A percentile compares a stretch with the other conserved stretches of the same genome.
phyloP scores from a whole-genome alignment of 2,329 filamentous ascomycete genomes.

The Verticillium tricorpus region DNA sequence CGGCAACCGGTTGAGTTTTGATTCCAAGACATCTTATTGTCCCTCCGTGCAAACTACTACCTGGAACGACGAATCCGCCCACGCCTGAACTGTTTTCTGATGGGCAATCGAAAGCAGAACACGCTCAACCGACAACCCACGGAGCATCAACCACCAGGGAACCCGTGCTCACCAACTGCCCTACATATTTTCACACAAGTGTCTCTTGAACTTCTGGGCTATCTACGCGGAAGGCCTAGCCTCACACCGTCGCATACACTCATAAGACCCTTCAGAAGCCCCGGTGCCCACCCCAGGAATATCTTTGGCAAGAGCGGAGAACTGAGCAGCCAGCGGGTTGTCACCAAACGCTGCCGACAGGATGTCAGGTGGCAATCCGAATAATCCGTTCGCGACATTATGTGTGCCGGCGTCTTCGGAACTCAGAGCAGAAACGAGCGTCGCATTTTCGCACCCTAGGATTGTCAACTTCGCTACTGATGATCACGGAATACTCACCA shows the following conservation, averaged over 20 bases:
- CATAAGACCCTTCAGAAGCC: constrained; percentile 10
- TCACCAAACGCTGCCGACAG: constrained; percentile 36
- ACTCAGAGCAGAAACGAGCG: constrained; percentile 43
- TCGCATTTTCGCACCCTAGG: constrained; percentile 40
- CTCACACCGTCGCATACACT: constrained; percentile 11
- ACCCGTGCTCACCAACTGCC: too few relatives aligned
- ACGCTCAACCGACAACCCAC: too few relatives aligned
- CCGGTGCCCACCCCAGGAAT: constrained; percentile 15
- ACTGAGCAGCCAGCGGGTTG: constrained; percentile 16
- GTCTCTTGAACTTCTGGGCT: too few relatives aligned
- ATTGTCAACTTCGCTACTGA: background rate
- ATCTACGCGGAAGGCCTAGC: constrained; percentile 2
- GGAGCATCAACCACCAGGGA: too few relatives aligned
- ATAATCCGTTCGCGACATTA: constrained; percentile 40
- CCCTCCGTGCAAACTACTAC: background rate
- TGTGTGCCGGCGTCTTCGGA: constrained; percentile 44
- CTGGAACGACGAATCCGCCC: background rate
- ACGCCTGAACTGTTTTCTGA: too few relatives aligned
- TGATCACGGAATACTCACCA: constrained; percentile 22
- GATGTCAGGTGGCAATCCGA: constrained; percentile 33
- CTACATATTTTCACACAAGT: too few relatives aligned
- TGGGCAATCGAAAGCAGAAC: too few relatives aligned
- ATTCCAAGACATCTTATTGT: background rate
- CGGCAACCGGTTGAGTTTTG: constrained; percentile 13
- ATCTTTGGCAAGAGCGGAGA: constrained; percentile 8